These are phyloP conservation scores for Xylariaceae sp. DNA, from an alignment of 2,329 filamentous ascomycete species.

Conservation along the genomic window DNA sequence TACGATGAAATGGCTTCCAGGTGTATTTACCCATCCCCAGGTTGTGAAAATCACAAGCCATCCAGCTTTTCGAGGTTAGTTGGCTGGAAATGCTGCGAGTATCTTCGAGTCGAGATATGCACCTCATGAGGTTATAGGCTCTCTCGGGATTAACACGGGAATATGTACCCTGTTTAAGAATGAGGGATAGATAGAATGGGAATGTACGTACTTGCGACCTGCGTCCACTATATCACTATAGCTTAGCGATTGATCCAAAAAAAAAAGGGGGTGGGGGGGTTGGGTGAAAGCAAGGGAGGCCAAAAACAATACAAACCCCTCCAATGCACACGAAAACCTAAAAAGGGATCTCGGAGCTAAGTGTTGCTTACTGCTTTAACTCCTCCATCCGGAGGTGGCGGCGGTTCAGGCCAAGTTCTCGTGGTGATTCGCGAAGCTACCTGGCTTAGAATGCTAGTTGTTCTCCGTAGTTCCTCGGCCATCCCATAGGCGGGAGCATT, in stretches of 20 bases:
- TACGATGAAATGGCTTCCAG: neutral
- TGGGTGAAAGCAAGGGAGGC: too few relatives aligned
- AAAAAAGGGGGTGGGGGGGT: neutral
- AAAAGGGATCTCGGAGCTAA: neutral
- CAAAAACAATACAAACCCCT: neutral
- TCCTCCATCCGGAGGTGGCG: constrained; percentile 38
- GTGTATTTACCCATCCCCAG: constrained; percentile 43
- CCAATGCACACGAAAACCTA: neutral
- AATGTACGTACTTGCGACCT: constrained; percentile 24
- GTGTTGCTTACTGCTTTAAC: constrained; percentile 28
- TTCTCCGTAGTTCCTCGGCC: constrained; percentile 30
- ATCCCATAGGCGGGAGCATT: constrained; percentile 8
- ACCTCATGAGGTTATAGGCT: too few relatives aligned
- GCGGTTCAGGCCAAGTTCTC: constrained; percentile 33
- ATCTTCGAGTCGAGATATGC: neutral
- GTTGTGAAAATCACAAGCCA: constrained; percentile 48
- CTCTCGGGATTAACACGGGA: too few relatives aligned
- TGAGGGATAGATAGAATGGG: neutral
- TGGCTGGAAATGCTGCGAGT: neutral
- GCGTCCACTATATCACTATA: constrained; percentile 7
- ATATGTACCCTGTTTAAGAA: too few relatives aligned
- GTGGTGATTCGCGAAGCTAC: constrained; percentile 37
- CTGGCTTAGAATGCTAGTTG: constrained; percentile 34
- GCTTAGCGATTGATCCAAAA: neutral
- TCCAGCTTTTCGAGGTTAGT: constrained; percentile 27